Percentiles rank a stretch among this genome's conserved stretches.
Evolutionary conservation across 2,329 filamentous ascomycete genomes (phyloP).

Genomic region (Diplodia sapinea): DNA sequence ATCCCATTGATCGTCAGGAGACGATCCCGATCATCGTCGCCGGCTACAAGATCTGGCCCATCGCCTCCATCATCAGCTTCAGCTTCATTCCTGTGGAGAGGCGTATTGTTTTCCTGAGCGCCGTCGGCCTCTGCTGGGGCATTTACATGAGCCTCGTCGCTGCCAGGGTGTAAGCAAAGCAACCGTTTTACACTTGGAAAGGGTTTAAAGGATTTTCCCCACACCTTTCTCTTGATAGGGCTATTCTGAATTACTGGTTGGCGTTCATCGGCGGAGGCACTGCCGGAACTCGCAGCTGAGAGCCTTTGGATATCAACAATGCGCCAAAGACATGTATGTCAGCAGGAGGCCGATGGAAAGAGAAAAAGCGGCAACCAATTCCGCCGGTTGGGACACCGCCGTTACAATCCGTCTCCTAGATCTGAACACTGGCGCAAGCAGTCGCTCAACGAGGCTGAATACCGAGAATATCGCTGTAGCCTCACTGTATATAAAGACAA

Average conservation of each 20-base stretch:
- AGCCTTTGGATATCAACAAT: not conserved
- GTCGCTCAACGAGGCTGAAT: too few relatives aligned
- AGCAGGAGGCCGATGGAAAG: not conserved
- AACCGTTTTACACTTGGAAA: not conserved
- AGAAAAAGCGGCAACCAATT: not conserved
- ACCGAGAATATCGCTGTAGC: too few relatives aligned
- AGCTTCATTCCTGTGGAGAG: conserved; percentile 71
- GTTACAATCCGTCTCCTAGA: not conserved
- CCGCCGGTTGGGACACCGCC: too few relatives aligned
- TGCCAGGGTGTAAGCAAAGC: conserved; percentile 17
- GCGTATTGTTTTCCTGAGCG: conserved; percentile 72
- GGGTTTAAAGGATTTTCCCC: not conserved
- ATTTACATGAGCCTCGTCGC: conserved; percentile 73
- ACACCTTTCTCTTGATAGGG: not conserved
- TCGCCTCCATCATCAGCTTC: conserved; percentile 74
- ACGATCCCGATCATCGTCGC: conserved; percentile 55
- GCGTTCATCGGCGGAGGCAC: not conserved
- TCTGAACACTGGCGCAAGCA: too few relatives aligned
- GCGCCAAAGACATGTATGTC: not conserved
- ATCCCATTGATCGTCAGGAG: conserved; percentile 43
- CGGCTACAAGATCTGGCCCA: conserved; percentile 75
- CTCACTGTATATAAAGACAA: too few relatives aligned
- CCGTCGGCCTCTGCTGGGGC: conserved; percentile 76
- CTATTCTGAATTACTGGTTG: not conserved
- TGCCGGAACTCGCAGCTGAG: not conserved